Evolutionary conservation across 495 filamentous ascomycete species (phyloP).

Genomic region (Penicillium lividum): DNA sequence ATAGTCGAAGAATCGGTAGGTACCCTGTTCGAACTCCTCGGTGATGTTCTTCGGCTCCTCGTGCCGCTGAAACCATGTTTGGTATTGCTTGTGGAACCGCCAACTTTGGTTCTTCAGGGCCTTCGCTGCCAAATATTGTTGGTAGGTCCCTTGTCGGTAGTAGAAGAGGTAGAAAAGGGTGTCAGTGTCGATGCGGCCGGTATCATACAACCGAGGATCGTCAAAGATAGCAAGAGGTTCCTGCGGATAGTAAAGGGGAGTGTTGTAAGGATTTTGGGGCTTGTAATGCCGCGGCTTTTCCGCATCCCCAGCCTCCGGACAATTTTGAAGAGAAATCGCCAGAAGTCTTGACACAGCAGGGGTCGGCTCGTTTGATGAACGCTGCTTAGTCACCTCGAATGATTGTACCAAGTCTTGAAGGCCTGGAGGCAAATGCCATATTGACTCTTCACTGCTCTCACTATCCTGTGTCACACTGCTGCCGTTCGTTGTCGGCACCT

Average conservation of each 20-base stretch:
- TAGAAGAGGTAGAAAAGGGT: constrained; percentile 99
- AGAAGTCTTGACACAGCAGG: constrained; percentile 73
- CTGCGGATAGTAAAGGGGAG: constrained; percentile 84
- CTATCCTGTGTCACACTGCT: constrained; percentile 36
- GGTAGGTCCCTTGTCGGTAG: constrained; percentile 93
- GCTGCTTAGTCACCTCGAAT: constrained; percentile 79
- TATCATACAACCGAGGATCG: constrained; percentile 80
- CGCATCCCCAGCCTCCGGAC: constrained; percentile 74
- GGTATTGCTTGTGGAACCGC: constrained; percentile 99
- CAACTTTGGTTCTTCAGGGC: constrained; percentile 95
- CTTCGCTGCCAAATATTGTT: constrained; percentile 95
- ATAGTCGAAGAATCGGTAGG: constrained; percentile 98
- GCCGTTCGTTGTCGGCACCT: constrained; percentile 36
- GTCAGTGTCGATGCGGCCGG: constrained; percentile 81
- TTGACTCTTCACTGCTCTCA: constrained; percentile 63
- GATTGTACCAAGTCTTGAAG: constrained; percentile 88
- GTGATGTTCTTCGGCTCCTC: constrained; percentile 98
- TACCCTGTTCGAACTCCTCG: constrained; percentile 97
- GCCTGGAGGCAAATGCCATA: constrained; percentile 91
- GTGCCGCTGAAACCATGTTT: constrained; percentile 98
- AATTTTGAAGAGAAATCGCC: constrained; percentile 64
- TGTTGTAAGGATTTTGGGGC: constrained; percentile 75
- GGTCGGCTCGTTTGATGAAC: constrained; percentile 52
- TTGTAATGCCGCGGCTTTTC: constrained; percentile 82
- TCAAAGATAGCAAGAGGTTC: constrained; percentile 88